phyloP scores from a whole-genome alignment of 352 stramenopile genomes.

The Globisporangium spinosum region DNA sequence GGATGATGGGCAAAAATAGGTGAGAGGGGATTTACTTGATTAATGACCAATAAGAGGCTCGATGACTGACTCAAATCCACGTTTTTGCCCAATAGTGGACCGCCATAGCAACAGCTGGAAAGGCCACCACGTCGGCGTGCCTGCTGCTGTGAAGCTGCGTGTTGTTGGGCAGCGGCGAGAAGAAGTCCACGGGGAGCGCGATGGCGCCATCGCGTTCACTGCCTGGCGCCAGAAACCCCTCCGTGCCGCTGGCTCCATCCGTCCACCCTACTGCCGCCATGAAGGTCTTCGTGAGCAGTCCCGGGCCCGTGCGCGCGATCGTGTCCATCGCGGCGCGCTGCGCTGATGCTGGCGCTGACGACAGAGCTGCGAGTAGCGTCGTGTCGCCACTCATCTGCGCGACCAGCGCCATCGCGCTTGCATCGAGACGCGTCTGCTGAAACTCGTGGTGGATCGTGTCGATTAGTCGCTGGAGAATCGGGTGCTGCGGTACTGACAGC shows the following conservation, averaged over 20 bases:
- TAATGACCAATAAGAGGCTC: not conserved
- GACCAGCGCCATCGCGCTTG: constrained; percentile 19
- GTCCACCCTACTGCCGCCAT: constrained; percentile 41
- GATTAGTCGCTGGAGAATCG: constrained; percentile 33
- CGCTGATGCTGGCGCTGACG: not conserved
- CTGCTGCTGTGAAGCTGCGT: not conserved
- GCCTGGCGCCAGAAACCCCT: constrained; percentile 26
- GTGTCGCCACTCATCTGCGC: constrained; percentile 25
- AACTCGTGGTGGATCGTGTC: constrained; percentile 22
- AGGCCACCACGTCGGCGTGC: not conserved
- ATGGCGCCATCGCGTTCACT: constrained; percentile 21
- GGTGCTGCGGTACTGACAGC: constrained; percentile 24
- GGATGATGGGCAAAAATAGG: not conserved
- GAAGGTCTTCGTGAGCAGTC: constrained; percentile 49
- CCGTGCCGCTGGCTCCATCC: not conserved
- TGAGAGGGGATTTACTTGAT: not conserved
- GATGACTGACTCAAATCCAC: constrained; percentile 23
- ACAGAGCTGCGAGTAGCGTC: constrained; percentile 1
- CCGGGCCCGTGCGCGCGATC: constrained; percentile 48
- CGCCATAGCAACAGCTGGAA: constrained; percentile 21
- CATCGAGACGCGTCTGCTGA: constrained; percentile 20
- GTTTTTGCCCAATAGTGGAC: constrained; percentile 48
- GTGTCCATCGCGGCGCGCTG: constrained; percentile 29
- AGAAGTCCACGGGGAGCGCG: constrained; percentile 27
- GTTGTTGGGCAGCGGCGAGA: constrained; percentile 57